Conservation (phyloP, 2,329 filamentous ascomycete species). For the Epichloe sp. region DNA sequence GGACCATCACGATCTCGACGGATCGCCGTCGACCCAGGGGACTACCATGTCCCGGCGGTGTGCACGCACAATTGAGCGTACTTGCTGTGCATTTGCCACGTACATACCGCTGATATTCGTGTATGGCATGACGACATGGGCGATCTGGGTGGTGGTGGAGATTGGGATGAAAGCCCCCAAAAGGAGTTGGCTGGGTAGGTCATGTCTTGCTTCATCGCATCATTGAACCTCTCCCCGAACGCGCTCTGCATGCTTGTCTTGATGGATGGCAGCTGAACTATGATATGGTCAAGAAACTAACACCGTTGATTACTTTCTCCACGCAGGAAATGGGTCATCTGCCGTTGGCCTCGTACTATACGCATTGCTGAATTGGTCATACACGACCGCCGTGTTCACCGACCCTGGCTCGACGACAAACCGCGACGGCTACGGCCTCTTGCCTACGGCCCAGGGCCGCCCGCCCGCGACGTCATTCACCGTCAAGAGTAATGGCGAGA, state of each 20-base stretch:
- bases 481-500: conserved; percentile 78
- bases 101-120: conserved; percentile 87
- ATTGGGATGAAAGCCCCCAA: conserved; percentile 48
- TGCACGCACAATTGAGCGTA: conserved; percentile 62
- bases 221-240: background rate
- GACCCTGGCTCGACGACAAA: conserved; percentile 62
- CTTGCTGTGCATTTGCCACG: conserved; percentile 64
- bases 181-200: conserved; percentile 43
- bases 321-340: conserved; percentile 41
- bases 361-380: conserved; percentile 70
- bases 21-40: conserved; percentile 6
- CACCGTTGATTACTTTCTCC: background rate
- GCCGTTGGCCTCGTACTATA: conserved; percentile 59
- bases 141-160: conserved; percentile 69
- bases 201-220: background rate
- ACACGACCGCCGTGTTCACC: conserved; percentile 88
- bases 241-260: background rate
- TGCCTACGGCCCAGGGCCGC: conserved; percentile 51
- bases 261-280: too few species aligned
- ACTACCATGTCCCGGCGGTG: conserved; percentile 43
- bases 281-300: background rate
- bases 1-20: conserved; percentile 8
- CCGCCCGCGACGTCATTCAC: conserved; percentile 61
- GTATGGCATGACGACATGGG: conserved; percentile 85
- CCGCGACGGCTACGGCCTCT: conserved; percentile 59